phyloP scores from a whole-genome alignment of 768 basidiomycete genomes.

The Lactifluus pinguis region DNA sequence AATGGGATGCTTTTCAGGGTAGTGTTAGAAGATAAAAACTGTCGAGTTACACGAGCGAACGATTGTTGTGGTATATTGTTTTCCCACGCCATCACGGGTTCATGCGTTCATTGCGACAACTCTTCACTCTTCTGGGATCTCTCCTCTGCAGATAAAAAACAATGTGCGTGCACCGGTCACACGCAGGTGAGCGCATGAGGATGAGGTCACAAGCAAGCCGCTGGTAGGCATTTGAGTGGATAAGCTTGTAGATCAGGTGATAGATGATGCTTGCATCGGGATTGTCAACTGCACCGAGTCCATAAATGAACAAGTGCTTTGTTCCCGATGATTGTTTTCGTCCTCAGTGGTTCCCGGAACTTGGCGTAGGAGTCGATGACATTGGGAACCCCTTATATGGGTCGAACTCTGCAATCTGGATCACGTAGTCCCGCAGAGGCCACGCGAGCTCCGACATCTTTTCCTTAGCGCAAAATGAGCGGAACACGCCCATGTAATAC shows the following conservation, averaged over 20 bases:
- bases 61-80: neutral
- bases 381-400: slow-evolving; percentile 74
- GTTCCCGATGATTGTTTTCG: slow-evolving; percentile 34
- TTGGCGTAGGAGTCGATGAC: slow-evolving; percentile 83
- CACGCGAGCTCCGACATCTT: slow-evolving; percentile 74
- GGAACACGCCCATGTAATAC: slow-evolving; percentile 86
- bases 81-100: neutral
- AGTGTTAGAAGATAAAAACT: neutral
- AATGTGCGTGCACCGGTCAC: too few species aligned
- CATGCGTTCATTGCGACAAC: slow-evolving; percentile 61
- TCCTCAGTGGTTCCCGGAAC: slow-evolving; percentile 58
- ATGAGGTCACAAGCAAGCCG: too few species aligned
- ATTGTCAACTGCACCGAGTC: slow-evolving; percentile 91
- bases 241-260: slow-evolving; percentile 60
- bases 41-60: too few species aligned
- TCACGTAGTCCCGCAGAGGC: slow-evolving; percentile 77
- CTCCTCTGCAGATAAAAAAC: slow-evolving; percentile 70
- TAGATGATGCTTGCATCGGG: slow-evolving; percentile 92
- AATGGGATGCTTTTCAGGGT: too few species aligned
- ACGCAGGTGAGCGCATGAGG: too few species aligned
- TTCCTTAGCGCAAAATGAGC: slow-evolving; percentile 63
- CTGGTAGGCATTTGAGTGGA: slow-evolving; percentile 30
- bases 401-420: slow-evolving; percentile 94
- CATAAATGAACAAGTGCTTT: slow-evolving; percentile 69
- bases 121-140: slow-evolving; percentile 89